These are phyloP conservation scores for Amphicarpaea edgeworthii DNA, from an alignment of 306 rosid genomes.

Conservation along the genomic window DNA sequence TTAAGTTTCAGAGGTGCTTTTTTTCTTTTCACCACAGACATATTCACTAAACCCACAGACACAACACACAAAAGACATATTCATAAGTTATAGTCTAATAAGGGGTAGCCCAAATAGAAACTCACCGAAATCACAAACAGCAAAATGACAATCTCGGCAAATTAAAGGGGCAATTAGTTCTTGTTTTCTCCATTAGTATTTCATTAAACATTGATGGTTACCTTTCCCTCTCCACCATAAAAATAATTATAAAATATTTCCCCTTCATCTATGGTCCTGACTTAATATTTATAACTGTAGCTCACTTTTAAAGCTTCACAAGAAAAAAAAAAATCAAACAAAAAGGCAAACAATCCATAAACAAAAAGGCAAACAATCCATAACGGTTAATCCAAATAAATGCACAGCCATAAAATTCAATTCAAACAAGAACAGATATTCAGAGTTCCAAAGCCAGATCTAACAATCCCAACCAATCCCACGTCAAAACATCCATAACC, in stretches of 20 bases:
- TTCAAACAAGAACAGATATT: constrained; percentile 9
- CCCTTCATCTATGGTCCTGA: background rate
- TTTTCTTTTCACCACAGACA: constrained; percentile 9
- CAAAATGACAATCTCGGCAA: constrained; percentile 31
- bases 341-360: no score
- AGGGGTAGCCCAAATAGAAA: constrained; percentile 16
- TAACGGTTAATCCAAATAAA: constrained; percentile 17
- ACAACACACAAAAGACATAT: background rate
- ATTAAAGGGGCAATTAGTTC: background rate
- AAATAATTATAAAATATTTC: background rate
- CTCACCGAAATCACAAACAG: background rate
- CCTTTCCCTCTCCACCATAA: background rate
- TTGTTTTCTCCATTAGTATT: background rate
- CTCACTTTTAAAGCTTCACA: constrained; percentile 34
- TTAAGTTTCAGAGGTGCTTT: constrained; percentile 13
- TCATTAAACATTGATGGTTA: background rate
- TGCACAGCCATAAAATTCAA: constrained; percentile 9
- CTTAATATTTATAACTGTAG: constrained; percentile 5
- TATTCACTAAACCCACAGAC: constrained; percentile 7
- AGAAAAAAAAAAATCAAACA: background rate
- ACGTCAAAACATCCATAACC: background rate
- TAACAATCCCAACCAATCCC: constrained; percentile 29
- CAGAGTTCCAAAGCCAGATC: constrained; percentile 35
- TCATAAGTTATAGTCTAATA: background rate
- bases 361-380: background rate